A percentile compares a stretch with the other conserved stretches of the same genome.
These are phyloP conservation scores for Plasmodium ovale DNA, from an alignment of 169 alveolate species.

Conservation along the genomic window DNA sequence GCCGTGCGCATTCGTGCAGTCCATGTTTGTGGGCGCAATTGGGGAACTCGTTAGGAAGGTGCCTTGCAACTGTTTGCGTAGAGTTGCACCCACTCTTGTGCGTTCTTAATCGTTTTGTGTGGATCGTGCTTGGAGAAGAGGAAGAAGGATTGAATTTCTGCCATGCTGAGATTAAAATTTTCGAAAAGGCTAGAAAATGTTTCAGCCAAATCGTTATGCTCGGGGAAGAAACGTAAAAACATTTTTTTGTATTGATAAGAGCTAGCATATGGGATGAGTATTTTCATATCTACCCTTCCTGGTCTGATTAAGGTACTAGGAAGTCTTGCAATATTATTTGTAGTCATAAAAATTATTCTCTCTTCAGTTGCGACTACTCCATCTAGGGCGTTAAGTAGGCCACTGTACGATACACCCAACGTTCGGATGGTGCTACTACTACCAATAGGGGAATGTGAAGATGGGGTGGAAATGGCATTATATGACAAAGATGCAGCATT, in stretches of 20 bases:
- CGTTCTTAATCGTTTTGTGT: slow-evolving; percentile 79
- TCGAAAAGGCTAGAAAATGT: slow-evolving; percentile 77
- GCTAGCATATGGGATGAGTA: slow-evolving; percentile 85
- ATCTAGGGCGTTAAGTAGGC: slow-evolving; percentile 90
- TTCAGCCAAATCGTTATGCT: slow-evolving; percentile 78
- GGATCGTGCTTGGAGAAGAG: slow-evolving; percentile 81
- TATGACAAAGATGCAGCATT: neutral
- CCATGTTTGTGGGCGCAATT: too few relatives aligned
- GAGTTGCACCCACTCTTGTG: slow-evolving; percentile 78
- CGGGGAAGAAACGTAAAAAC: slow-evolving; percentile 86
- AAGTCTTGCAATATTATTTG: slow-evolving; percentile 85
- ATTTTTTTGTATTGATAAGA: slow-evolving; percentile 79
- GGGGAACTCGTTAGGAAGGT: too few relatives aligned
- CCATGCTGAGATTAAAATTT: slow-evolving; percentile 83
- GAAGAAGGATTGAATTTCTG: slow-evolving; percentile 88
- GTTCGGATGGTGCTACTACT: slow-evolving; percentile 24
- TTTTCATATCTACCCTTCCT: slow-evolving; percentile 89
- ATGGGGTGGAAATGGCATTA: neutral
- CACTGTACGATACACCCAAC: slow-evolving; percentile 87
- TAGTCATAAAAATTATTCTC: slow-evolving; percentile 87
- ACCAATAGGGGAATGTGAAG: neutral
- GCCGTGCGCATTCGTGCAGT: too few relatives aligned
- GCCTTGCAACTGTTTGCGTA: slow-evolving; percentile 76
- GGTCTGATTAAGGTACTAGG: slow-evolving; percentile 86
- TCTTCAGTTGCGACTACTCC: slow-evolving; percentile 91